Conservation (phyloP, 306 rosid genomes). For the Luffa aegyptiaca region DNA sequence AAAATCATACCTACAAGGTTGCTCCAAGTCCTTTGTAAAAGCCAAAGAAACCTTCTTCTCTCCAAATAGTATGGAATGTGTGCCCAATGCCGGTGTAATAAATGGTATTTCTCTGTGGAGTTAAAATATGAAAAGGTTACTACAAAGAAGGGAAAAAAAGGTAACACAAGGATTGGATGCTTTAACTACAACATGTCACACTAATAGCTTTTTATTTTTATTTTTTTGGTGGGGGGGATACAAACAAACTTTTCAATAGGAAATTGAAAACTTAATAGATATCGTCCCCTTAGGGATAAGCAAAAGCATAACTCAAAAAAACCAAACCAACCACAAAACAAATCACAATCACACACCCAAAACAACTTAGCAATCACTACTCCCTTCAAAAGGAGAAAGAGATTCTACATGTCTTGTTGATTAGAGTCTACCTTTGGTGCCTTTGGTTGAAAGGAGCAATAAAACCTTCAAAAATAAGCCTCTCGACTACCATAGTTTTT, state of each 20-base stretch:
- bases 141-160: constrained; percentile 5
- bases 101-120: constrained; percentile 39
- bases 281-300: too few relatives aligned
- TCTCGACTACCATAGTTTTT: not conserved
- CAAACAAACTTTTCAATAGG: not conserved
- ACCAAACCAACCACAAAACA: too few relatives aligned
- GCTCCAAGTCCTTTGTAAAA: too few relatives aligned
- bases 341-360: too few relatives aligned
- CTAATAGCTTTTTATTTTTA: not conserved
- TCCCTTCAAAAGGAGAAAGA: too few relatives aligned
- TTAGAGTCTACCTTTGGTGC: not conserved
- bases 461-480: constrained; percentile 29
- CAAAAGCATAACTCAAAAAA: too few relatives aligned
- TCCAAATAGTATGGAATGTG: constrained; percentile 61
- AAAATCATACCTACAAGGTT: too few relatives aligned
- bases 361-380: too few relatives aligned
- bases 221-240: too few relatives aligned
- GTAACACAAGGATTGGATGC: not conserved
- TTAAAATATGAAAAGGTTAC: constrained; percentile 19
- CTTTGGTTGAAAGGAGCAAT: constrained; percentile 38
- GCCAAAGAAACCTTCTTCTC: constrained; percentile 64
- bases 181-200: not conserved
- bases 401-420: too few relatives aligned
- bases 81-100: constrained; percentile 67
- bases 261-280: not conserved